These are phyloP conservation scores for Sistotremastrum suecicum DNA, from an alignment of 768 basidiomycete species.

Conservation along the genomic window DNA sequence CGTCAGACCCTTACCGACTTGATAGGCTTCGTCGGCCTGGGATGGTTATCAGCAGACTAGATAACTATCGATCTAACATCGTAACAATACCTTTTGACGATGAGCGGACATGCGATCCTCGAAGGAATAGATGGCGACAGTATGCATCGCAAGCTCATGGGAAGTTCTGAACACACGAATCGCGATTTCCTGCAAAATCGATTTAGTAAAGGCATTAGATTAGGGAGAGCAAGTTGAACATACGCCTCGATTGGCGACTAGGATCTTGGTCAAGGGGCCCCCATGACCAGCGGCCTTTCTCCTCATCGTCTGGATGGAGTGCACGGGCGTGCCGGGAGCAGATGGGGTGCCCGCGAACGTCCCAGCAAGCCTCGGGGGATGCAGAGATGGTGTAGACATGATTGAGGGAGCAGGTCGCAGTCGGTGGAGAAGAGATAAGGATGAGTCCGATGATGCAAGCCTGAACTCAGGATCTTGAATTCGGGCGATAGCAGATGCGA, in stretches of 20 bases:
- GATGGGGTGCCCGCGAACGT: slow-evolving; percentile 66
- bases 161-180: slow-evolving; percentile 97
- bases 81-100: slow-evolving; percentile 72
- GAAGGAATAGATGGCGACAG: slow-evolving; percentile 94
- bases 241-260: slow-evolving; percentile 87
- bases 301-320: slow-evolving; percentile 84
- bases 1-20: slow-evolving; percentile 91
- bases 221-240: slow-evolving; percentile 15
- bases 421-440: background rate
- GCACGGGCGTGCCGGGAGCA: slow-evolving; percentile 72
- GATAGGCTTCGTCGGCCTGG: slow-evolving; percentile 96
- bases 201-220: slow-evolving; percentile 1
- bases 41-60: background rate
- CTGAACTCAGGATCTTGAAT: background rate
- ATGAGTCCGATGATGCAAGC: slow-evolving; percentile 4
- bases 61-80: background rate
- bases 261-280: slow-evolving; percentile 81
- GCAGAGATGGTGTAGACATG: slow-evolving; percentile 26
- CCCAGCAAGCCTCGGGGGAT: slow-evolving; percentile 59
- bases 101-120: slow-evolving; percentile 96
- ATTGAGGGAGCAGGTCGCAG: background rate
- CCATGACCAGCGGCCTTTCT: slow-evolving; percentile 83
- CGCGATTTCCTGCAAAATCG: slow-evolving; percentile 76
- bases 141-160: slow-evolving; percentile 98
- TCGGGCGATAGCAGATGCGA: too few relatives aligned